phyloP scores from a whole-genome alignment of 2,329 filamentous ascomycete species.

The Colletotrichum liaoningense region DNA sequence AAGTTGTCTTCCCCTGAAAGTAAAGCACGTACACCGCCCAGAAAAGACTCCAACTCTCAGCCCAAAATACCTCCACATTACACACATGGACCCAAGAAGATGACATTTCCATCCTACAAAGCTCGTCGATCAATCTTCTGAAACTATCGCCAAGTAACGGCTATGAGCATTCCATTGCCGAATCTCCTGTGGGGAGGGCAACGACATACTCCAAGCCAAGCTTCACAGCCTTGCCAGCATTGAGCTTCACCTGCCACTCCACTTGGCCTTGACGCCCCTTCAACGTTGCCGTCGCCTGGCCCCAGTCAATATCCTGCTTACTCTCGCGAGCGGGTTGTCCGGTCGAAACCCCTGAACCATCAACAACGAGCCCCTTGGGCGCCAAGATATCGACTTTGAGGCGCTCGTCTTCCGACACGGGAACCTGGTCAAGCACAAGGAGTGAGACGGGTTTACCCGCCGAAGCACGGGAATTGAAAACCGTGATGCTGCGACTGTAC shows the following conservation, averaged over 20 bases:
- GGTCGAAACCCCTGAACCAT: slow-evolving; percentile 49
- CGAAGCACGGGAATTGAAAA: slow-evolving; percentile 61
- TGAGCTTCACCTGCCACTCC: slow-evolving; percentile 67
- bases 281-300: slow-evolving; percentile 62
- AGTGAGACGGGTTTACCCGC: slow-evolving; percentile 55
- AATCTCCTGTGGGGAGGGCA: slow-evolving; percentile 63
- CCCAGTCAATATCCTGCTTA: slow-evolving; percentile 59
- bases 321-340: slow-evolving; percentile 47
- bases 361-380: slow-evolving; percentile 59
- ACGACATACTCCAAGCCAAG: slow-evolving; percentile 72
- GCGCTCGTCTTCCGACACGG: slow-evolving; percentile 70
- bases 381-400: slow-evolving; percentile 62
- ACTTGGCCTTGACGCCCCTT: slow-evolving; percentile 67
- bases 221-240: slow-evolving; percentile 67
- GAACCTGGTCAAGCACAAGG: slow-evolving; percentile 69
- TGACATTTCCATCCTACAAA: neutral
- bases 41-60: neutral
- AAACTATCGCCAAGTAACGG: too few species aligned
- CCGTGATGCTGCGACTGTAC: slow-evolving; percentile 60
- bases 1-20: too few species aligned
- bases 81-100: neutral
- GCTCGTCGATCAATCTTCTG: neutral
- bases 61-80: neutral
- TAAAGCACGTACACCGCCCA: too few species aligned
- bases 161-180: slow-evolving; percentile 43